Evolutionary conservation across 2,329 filamentous ascomycete species (phyloP).

Genomic region (Thielaviopsis populi): DNA sequence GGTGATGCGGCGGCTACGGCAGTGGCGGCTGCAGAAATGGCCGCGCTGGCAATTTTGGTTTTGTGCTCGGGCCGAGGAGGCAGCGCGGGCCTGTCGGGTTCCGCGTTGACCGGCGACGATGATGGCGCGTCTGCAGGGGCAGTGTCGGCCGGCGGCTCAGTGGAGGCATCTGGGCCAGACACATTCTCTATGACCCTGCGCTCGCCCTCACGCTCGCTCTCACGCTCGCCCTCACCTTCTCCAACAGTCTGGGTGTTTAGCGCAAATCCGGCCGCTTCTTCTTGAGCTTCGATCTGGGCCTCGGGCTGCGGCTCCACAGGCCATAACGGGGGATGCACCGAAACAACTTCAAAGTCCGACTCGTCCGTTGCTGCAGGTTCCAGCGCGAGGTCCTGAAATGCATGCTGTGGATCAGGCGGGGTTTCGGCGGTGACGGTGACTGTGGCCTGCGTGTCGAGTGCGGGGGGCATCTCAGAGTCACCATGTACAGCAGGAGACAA

Average conservation of each 20-base stretch:
- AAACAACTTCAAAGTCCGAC: constrained; percentile 15
- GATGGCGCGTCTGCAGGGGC: not conserved
- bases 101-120: not conserved
- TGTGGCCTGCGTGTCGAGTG: not conserved
- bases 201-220: no score
- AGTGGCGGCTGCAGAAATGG: not conserved
- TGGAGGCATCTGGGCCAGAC: not conserved
- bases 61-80: not conserved
- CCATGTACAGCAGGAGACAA: not conserved
- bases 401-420: constrained; percentile 11
- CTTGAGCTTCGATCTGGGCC: not conserved
- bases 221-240: not conserved
- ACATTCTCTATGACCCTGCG: not conserved
- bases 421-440: not conserved
- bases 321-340: not conserved
- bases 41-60: not conserved
- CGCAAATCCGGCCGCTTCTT: not conserved
- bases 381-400: constrained; percentile 8
- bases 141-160: not conserved
- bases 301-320: not conserved
- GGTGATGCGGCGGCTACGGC: not conserved
- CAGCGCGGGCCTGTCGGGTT: not conserved
- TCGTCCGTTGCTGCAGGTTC: constrained; percentile 16
- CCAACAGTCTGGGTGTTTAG: not conserved
- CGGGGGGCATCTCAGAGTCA: not conserved